Evolutionary conservation across 805 yeast genomes (phyloP).

Genomic region (Cephaloascus albidus): DNA sequence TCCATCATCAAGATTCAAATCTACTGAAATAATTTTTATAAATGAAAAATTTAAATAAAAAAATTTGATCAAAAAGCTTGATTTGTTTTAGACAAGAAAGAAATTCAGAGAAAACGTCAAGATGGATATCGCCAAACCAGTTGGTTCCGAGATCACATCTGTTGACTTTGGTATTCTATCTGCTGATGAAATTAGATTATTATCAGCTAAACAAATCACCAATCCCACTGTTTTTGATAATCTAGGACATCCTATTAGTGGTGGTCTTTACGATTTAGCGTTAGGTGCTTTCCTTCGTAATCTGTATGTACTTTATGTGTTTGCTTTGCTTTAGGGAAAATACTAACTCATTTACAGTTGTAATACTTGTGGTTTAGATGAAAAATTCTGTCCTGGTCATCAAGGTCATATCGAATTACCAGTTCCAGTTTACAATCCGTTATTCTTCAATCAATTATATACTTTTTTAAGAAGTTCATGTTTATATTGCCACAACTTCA

Average conservation of each 20-base stretch:
- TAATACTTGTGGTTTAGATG: constrained; percentile 94
- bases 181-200: constrained; percentile 70
- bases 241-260: constrained; percentile 89
- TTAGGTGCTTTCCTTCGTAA: constrained; percentile 88
- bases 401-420: constrained; percentile 98
- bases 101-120: no score
- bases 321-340: constrained; percentile 1
- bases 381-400: constrained; percentile 94
- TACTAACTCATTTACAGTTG: constrained; percentile 28
- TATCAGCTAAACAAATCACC: constrained; percentile 92
- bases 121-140: constrained; percentile 96
- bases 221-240: constrained; percentile 95
- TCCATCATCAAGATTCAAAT: no score
- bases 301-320: constrained; percentile 21
- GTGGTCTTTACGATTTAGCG: constrained; percentile 92
- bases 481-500: constrained; percentile 83
- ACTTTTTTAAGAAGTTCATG: constrained; percentile 77
- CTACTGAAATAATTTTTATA: no score
- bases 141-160: constrained; percentile 86
- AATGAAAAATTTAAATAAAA: no score
- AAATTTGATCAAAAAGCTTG: no score
- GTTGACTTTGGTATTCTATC: constrained; percentile 87
- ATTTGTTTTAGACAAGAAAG: no score
- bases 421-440: constrained; percentile 88
- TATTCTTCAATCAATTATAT: constrained; percentile 88